Percentiles rank a stretch among this genome's conserved stretches.
These are phyloP conservation scores for Fonsecaea monophora DNA, from an alignment of 2,329 filamentous ascomycete genomes.

Conservation along the genomic window DNA sequence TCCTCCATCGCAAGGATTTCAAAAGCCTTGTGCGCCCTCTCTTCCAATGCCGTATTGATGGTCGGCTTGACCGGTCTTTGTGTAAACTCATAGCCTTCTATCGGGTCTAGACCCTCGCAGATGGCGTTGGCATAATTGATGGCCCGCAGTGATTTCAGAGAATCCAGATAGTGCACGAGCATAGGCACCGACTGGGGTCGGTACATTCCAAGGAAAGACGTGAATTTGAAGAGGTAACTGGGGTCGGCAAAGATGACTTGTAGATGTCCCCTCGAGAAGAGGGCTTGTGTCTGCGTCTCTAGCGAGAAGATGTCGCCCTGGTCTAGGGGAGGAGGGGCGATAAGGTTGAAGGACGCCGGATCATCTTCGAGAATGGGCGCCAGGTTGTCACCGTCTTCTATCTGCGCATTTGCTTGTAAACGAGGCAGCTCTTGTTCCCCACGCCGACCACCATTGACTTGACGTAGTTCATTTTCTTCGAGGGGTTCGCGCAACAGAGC, in stretches of 20 bases:
- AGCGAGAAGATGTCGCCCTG: slow-evolving; percentile 56
- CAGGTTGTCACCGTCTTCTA: slow-evolving; percentile 28
- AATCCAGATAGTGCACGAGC: slow-evolving; percentile 74
- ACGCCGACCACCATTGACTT: slow-evolving; percentile 19
- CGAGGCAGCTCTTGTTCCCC: slow-evolving; percentile 31
- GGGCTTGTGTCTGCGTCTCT: slow-evolving; percentile 68
- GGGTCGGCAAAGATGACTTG: slow-evolving; percentile 70
- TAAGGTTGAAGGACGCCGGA: slow-evolving; percentile 46
- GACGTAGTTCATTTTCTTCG: slow-evolving; percentile 18
- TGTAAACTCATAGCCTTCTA: slow-evolving; percentile 64
- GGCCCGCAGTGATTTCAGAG: slow-evolving; percentile 72
- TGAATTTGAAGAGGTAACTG: slow-evolving; percentile 69
- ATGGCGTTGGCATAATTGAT: slow-evolving; percentile 75
- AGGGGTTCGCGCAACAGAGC: slow-evolving; percentile 16
- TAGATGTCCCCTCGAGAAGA: slow-evolving; percentile 72
- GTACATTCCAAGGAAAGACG: slow-evolving; percentile 66
- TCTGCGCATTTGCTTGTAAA: slow-evolving; percentile 30
- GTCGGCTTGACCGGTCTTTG: slow-evolving; percentile 59
- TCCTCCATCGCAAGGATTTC: slow-evolving; percentile 70
- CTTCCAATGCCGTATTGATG: slow-evolving; percentile 64
- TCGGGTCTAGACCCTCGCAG: slow-evolving; percentile 64
- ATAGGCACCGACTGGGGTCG: slow-evolving; percentile 69
- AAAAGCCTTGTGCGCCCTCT: slow-evolving; percentile 70
- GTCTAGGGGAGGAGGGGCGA: slow-evolving; percentile 43
- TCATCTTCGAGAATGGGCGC: slow-evolving; percentile 43